Percentiles rank a stretch among this genome's conserved stretches.
Conservation (phyloP, 1,139 yeast genomes). For the Debaryomyces robertsiae region DNA sequence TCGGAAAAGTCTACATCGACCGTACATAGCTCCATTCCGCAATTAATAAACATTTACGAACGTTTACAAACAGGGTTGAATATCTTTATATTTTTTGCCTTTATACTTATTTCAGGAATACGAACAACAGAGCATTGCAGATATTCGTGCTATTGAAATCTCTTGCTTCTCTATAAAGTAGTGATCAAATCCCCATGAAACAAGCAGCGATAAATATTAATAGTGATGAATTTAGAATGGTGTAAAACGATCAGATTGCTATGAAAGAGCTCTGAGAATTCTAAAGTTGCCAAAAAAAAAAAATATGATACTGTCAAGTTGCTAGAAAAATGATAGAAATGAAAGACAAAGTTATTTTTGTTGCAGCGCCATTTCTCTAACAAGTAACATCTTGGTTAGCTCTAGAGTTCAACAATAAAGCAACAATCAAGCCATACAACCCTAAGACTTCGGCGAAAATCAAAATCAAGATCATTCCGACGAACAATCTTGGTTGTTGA, state of each 20-base stretch:
- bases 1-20: conserved; percentile 43
- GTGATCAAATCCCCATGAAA: conserved; percentile 2
- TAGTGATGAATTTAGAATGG: conserved; percentile 5
- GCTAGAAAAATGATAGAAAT: conserved; percentile 11
- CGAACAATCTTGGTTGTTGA: conserved; percentile 96
- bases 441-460: conserved; percentile 99
- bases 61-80: neutral
- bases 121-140: conserved; percentile 3
- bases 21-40: conserved; percentile 1
- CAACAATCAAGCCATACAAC: conserved; percentile 95
- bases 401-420: conserved; percentile 94
- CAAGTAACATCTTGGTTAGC: conserved; percentile 90
- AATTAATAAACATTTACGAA: conserved; percentile 1
- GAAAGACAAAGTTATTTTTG: conserved; percentile 10
- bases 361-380: conserved; percentile 34
- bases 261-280: conserved; percentile 6
- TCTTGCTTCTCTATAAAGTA: conserved; percentile 4
- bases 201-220: conserved; percentile 5
- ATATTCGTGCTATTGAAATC: conserved; percentile 1
- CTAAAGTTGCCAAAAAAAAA: conserved; percentile 9
- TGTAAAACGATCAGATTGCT: conserved; percentile 4
- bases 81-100: neutral
- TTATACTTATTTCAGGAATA: neutral
- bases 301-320: conserved; percentile 4
- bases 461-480: conserved; percentile 89